Conservation (phyloP, 768 basidiomycete genomes). For the Naganishia antarctica region DNA sequence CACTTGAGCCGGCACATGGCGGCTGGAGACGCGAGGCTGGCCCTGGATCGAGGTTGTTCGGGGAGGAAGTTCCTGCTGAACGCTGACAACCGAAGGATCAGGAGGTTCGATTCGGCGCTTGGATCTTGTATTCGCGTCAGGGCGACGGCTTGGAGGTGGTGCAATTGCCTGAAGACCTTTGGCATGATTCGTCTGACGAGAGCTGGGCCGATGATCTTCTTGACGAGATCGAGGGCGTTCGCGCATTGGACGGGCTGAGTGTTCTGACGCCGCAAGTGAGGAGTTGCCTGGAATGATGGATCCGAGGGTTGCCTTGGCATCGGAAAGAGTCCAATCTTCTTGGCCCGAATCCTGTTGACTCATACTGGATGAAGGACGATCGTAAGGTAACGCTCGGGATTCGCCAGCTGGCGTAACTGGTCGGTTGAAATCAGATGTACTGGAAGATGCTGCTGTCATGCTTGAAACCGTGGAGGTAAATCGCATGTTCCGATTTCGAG, state of each 20-base stretch:
- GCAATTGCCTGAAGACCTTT: background rate
- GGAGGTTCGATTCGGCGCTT: slow-evolving; percentile 1
- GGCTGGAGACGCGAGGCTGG: background rate
- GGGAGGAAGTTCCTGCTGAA: background rate
- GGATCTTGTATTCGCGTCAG: background rate
- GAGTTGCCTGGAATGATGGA: background rate
- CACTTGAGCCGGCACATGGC: background rate
- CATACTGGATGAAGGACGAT: background rate
- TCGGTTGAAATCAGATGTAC: slow-evolving; percentile 5
- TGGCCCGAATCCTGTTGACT: background rate
- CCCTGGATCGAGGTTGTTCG: background rate
- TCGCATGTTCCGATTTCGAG: background rate
- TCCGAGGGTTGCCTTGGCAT: too few relatives aligned
- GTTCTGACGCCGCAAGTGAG: background rate
- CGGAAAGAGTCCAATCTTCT: background rate
- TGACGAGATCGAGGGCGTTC: background rate
- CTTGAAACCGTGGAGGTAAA: background rate
- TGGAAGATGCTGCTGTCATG: slow-evolving; percentile 4
- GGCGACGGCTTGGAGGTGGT: background rate
- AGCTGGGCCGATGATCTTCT: background rate
- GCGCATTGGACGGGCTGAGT: background rate
- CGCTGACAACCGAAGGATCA: background rate
- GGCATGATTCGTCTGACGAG: background rate
- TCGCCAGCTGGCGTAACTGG: background rate
- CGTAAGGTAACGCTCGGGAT: background rate